These are phyloP conservation scores for Tolypocladium nubicola DNA, from an alignment of 2,329 filamentous ascomycete genomes.

Conservation along the genomic window DNA sequence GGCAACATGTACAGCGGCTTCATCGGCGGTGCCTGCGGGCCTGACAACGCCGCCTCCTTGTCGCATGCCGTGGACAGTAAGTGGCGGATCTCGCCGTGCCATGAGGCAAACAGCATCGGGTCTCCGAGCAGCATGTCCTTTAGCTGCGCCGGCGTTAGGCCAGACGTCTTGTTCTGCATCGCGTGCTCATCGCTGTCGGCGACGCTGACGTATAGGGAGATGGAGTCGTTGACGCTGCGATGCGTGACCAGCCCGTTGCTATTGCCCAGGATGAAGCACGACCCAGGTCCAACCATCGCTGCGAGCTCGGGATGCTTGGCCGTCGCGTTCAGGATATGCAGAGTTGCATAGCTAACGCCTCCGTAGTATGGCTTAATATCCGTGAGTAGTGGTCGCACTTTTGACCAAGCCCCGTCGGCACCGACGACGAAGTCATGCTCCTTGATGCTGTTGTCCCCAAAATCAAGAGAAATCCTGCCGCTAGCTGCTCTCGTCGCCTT, in stretches of 20 bases:
- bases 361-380: slow-evolving; percentile 24
- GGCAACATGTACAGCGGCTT: slow-evolving; percentile 29
- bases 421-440: slow-evolving; percentile 8
- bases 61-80: slow-evolving; percentile 16
- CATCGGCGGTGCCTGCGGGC: slow-evolving; percentile 7
- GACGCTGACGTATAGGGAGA: slow-evolving; percentile 18
- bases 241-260: slow-evolving; percentile 26
- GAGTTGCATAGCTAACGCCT: slow-evolving; percentile 25
- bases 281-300: slow-evolving; percentile 27
- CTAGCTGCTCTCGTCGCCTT: slow-evolving; percentile 3
- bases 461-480: slow-evolving; percentile 10
- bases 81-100: slow-evolving; percentile 13
- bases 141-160: slow-evolving; percentile 6
- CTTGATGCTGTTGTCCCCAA: slow-evolving; percentile 8
- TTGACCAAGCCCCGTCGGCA: slow-evolving; percentile 11
- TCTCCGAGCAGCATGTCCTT: slow-evolving; percentile 12
- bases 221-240: slow-evolving; percentile 16
- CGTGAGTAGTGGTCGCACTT: slow-evolving; percentile 23
- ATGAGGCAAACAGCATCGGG: slow-evolving; percentile 12
- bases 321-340: slow-evolving; percentile 22
- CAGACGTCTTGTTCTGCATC: slow-evolving; percentile 1
- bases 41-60: slow-evolving; percentile 9
- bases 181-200: slow-evolving; percentile 13
- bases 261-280: slow-evolving; percentile 20
- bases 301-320: slow-evolving; percentile 24